Evolutionary conservation across 768 basidiomycete genomes (phyloP), one percentile per base, ranked within the genome.

Genomic region (Suillus decipiens): DNA sequence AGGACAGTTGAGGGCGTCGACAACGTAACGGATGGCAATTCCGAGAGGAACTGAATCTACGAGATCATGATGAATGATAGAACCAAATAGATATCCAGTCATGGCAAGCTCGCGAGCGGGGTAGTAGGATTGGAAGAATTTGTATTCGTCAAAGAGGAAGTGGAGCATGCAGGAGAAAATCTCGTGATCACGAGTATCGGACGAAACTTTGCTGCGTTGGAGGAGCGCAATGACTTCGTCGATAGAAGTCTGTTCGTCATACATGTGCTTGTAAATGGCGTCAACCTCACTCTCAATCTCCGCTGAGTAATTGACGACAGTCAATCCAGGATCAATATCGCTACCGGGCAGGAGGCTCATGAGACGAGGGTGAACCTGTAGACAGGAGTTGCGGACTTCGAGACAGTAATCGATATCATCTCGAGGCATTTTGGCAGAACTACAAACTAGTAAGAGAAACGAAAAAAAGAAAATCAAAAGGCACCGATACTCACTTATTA

Each of bases 111-210:
- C 95, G 67, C 95, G 91, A 43, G 92, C 83, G 31, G 97, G 97
- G 71, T 95, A 95, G 77, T 90, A 97, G 45, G 92, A 90, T 73
- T 96, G 94, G 86, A 99, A 97, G 82, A 98, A 99, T 72, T 95
- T 96, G 87, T 97, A 97, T 79, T 99, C 97, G 86, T 99, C 97
- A 78, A 99, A 98, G 50, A 99, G 86, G 82, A 97, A 96, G 80
- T 98, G 96, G 58, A 99, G 89, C 89, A 97, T 97, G 86, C 95
- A 98, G n/a, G 95, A 97, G 73, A 98, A 98, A 65, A 97, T 87
- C 77, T 99, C 95, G 73, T 96, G 94, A 69, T 98, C 95, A 61
- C 89, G 87, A 51, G 89, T 78, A 68, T 90, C 92, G 37, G 85
- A 82, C 36, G 95, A 96, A 57, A 84, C 86, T 72, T 96, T 95